Conservation (phyloP, 139 green algal species). For the Penium margaritaceum region DNA sequence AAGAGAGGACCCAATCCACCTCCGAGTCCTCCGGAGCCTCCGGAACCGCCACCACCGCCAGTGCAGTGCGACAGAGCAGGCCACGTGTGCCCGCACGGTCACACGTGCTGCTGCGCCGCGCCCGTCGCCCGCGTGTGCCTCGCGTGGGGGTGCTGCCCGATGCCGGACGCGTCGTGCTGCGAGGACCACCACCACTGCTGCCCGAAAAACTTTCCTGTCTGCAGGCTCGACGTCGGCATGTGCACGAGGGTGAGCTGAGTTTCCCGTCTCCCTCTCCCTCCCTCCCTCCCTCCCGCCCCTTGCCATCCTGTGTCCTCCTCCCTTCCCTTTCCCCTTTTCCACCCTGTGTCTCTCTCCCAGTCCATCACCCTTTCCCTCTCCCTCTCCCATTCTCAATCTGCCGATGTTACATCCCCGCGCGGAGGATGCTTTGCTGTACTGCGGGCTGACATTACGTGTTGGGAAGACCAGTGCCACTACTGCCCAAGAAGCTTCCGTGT, state of each 20-base stretch:
- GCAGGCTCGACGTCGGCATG: constrained; percentile 56
- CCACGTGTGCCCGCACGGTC: constrained; percentile 44
- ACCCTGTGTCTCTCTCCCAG: too few species aligned
- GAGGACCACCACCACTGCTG: constrained; percentile 89
- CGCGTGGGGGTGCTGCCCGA: constrained; percentile 85
- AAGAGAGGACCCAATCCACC: constrained; percentile 64
- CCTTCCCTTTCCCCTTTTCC: too few species aligned
- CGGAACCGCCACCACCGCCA: constrained; percentile 33
- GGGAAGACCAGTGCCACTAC: too few species aligned
- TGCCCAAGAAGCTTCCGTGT: too few species aligned
- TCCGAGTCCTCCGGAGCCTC: constrained; percentile 26
- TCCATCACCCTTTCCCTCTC: too few species aligned
- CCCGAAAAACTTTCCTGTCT: constrained; percentile 75
- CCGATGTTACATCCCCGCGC: too few species aligned
- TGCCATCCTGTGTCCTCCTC: too few species aligned
- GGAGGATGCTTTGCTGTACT: too few species aligned
- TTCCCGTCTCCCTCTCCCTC: too few species aligned
- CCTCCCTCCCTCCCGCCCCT: too few species aligned
- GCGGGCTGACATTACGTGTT: too few species aligned
- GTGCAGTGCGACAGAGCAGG: constrained; percentile 69
- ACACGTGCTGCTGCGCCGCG: constrained; percentile 80
- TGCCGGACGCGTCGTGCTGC: constrained; percentile 76
- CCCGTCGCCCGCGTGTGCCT: constrained; percentile 63
- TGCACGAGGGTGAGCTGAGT: constrained; percentile 39
- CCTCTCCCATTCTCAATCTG: too few species aligned